A percentile compares a stretch with the other conserved stretches of the same genome.
Evolutionary conservation across 768 basidiomycete genomes (phyloP).

Genomic region (Paxillus rubicundulus): DNA sequence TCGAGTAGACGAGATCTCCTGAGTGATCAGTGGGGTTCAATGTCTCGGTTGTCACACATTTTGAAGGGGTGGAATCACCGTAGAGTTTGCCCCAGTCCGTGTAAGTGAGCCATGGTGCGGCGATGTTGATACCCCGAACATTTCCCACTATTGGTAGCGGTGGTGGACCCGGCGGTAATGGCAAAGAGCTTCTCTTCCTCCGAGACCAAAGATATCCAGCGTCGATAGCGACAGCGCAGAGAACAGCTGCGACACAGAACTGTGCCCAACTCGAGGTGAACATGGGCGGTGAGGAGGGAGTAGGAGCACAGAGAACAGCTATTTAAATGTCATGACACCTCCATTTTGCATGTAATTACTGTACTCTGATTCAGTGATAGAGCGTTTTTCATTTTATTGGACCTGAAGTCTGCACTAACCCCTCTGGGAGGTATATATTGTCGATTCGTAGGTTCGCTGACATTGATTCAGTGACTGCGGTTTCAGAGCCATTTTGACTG

Average conservation of each 20-base stretch:
- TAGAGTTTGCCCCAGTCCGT: slow-evolving; percentile 17
- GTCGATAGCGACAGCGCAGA: slow-evolving; percentile 9
- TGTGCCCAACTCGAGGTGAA: slow-evolving; percentile 8
- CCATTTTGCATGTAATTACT: background rate
- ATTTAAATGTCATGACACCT: background rate
- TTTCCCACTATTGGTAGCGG: slow-evolving; percentile 20
- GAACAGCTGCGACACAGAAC: slow-evolving; percentile 8
- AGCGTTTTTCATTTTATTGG: background rate
- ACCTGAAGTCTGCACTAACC: background rate
- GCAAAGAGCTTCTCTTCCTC: slow-evolving; percentile 4
- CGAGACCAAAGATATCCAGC: background rate
- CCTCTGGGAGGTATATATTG: no score
- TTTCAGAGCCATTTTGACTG: no score
- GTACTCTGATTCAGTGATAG: background rate
- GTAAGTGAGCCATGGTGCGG: slow-evolving; percentile 20
- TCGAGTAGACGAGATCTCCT: slow-evolving; percentile 28
- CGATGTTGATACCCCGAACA: slow-evolving; percentile 11
- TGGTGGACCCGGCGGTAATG: slow-evolving; percentile 21
- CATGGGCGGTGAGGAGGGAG: background rate
- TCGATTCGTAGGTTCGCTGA: no score
- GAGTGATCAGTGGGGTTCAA: background rate
- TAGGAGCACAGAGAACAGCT: background rate
- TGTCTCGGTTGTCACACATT: background rate
- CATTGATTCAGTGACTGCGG: no score
- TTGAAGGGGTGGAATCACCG: slow-evolving; percentile 3